Evolutionary conservation across 140 eudicot genomes (phyloP), one percentile per base, ranked within the genome.

Genomic region (Erigeron philadelphicus): DNA sequence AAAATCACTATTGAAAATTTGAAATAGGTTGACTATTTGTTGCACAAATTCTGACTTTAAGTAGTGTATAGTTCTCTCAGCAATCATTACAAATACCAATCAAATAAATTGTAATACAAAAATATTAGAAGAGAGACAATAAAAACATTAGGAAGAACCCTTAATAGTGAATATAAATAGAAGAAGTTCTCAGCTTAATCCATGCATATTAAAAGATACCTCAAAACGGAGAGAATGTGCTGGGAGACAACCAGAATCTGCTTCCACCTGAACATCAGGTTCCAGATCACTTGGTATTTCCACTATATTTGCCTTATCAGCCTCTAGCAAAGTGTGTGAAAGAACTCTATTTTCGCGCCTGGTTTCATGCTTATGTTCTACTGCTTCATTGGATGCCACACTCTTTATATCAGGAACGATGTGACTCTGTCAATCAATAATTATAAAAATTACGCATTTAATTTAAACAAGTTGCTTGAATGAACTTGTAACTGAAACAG

Each of bases 191-290:
- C 4, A 53, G 19, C 11, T 60, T 23, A 10, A 60, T 38, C 40
- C 8, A 38, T 75, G 67, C 18, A 23, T 23, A 45, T 41, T 3
- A 13, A 49, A 25, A 17, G 43, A 68, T 79, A 89, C 99, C 97
- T 87, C 97, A 72, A 94, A 94, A 12, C 97, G 91, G 13, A 94
- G 95, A 72, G 79, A 72, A 73, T 64, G 79, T 18, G 76, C 48
- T 66, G 76, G 76, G 56, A 80, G 64, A 74, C 67, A 78, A 65
- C 73, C 60, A 16, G 72, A 65, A 50, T 72, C 80, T 50, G 72
- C 71, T 72, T 79, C 82, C 79, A 31, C 72, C 74, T 71, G 70
- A 31, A 66, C 76, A 64, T 52, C 62, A 72, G 78, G 64, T 58
- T 74, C 71, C 42, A 18, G 68, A 15, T 70, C 81, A 43, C 65